Base-by-base conservation (phyloP, 1,284 basidiomycete species). In the Leccinum subrobustum region DNA sequence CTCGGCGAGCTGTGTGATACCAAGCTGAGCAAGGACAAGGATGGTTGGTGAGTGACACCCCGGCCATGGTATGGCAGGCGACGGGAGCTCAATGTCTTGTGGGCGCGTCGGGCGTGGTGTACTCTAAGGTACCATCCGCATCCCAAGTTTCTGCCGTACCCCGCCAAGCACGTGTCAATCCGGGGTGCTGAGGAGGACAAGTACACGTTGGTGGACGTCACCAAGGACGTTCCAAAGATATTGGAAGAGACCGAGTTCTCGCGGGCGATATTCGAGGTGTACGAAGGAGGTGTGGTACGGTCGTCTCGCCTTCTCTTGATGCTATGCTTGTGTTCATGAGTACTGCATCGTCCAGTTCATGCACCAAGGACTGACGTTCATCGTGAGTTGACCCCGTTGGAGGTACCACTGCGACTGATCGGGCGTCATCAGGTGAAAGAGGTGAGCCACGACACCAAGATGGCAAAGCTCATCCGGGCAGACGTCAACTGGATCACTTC, bases 171-270 rank as follows among this genome's bases (percentile, higher is more conserved):
- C 63, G 82, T 96, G 35, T 85, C 89, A 2, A 88, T 96, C 55
- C 84, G 94, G 58, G 92, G 91, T 1, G 83, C 79, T 2, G 84
- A 89, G 66, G 92, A 96, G 66, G 90, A 92, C 48, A 88, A 83
- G 64, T 96, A 96, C 72, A 78, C 79, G 35, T 82, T 94, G 37
- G 80, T 95, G 11, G 89, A 94, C 67, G 71, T 91, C 48, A 85
- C 82, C 1, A 79, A 76, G 42, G 63, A 77, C 0, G 70, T 64
- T 0, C 79, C 82, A 2, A 79, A 75, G 50, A 79, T 93, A 25
- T 72, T 96, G 27, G 94, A 96, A 75, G 92, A 96, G 70, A 80
- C 95, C n/a, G 94, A 96, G 74, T 74, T 89, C 39, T 93, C 91
- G 27, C 79, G 94, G 27, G 92, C 93, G 0, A 78, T 95, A 63